These are phyloP conservation scores for Fusarium tanahbumbuense DNA, from an alignment of 2,329 filamentous ascomycete genomes.

Conservation along the genomic window DNA sequence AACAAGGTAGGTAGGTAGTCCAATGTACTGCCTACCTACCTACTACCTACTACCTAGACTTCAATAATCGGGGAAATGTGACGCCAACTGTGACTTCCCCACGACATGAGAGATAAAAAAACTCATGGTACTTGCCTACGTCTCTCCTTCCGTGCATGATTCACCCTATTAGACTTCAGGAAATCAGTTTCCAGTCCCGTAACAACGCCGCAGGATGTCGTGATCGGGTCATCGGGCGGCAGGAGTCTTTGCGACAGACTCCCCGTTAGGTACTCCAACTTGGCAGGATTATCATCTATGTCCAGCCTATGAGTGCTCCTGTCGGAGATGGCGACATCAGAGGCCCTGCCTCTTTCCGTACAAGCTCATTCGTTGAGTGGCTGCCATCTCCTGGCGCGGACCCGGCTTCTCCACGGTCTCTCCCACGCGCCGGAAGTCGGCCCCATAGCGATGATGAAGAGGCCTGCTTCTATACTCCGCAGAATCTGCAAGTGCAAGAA, in stretches of 20 bases:
- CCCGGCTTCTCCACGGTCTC: constrained; percentile 22
- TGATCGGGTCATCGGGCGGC: constrained; percentile 40
- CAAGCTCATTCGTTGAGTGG: constrained; percentile 30
- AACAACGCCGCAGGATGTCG: constrained; percentile 32
- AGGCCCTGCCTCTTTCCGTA: constrained; percentile 13
- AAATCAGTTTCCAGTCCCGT: constrained; percentile 15
- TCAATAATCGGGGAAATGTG: constrained; percentile 14
- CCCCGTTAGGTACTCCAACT: constrained; percentile 12
- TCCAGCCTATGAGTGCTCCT: constrained; percentile 28
- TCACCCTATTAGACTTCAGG: constrained; percentile 1
- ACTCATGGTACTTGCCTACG: background rate
- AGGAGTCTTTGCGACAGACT: constrained; percentile 29
- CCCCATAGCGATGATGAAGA: constrained; percentile 2
- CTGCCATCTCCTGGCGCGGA: background rate
- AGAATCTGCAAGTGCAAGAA: background rate
- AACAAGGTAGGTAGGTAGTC: background rate
- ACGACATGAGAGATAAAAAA: constrained; percentile 21
- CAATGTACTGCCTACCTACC: background rate
- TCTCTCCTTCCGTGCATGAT: constrained; percentile 5
- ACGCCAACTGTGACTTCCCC: constrained; percentile 14
- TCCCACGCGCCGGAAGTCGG: constrained; percentile 44
- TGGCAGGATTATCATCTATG: background rate
- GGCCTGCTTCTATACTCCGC: background rate
- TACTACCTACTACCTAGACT: background rate
- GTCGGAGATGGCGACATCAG: constrained; percentile 40